Percentiles rank a stretch among this genome's conserved stretches.
Evolutionary conservation across 2,329 filamentous ascomycete species (phyloP).

Genomic region (Cladophialophora bantiana): DNA sequence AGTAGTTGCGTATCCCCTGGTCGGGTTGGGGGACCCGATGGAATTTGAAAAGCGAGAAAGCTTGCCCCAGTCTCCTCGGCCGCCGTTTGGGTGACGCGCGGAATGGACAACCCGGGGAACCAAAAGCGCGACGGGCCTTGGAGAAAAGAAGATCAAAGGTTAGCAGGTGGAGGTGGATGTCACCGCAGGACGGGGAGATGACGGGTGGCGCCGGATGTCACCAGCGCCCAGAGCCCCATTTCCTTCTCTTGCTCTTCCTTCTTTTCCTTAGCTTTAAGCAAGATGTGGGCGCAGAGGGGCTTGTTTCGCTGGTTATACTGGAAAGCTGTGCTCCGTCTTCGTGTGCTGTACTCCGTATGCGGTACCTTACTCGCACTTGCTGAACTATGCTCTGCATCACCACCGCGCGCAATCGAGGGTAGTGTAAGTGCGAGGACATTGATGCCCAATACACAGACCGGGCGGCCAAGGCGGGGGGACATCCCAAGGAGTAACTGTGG

Average conservation of each 20-base stretch:
- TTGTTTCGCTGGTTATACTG: not conserved
- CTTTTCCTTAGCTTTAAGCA: not conserved
- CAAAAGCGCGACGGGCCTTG: not conserved
- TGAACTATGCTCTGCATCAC: conserved; percentile 2
- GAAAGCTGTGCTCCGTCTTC: not conserved
- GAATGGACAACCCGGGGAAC: conserved; percentile 4
- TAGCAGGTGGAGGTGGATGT: not conserved
- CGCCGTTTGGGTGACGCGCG: conserved; percentile 4
- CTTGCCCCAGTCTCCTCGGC: conserved; percentile 1
- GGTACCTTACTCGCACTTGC: not conserved
- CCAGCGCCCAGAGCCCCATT: conserved; percentile 13
- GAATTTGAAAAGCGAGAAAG: not conserved
- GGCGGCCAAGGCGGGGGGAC: not conserved
- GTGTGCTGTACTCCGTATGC: not conserved
- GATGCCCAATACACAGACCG: conserved; percentile 8
- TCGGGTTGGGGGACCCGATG: not conserved
- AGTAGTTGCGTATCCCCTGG: not conserved
- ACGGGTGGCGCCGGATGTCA: conserved; percentile 17
- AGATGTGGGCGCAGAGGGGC: not conserved
- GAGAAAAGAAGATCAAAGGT: not conserved
- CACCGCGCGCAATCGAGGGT: not conserved
- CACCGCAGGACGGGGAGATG: conserved; percentile 19
- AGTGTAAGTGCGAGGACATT: not conserved
- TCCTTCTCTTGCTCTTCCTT: conserved; percentile 3
- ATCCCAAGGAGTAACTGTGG: not conserved